Evolutionary conservation across 2,329 filamentous ascomycete species (phyloP).

Genomic region (Aspergillus costaricaensis): DNA sequence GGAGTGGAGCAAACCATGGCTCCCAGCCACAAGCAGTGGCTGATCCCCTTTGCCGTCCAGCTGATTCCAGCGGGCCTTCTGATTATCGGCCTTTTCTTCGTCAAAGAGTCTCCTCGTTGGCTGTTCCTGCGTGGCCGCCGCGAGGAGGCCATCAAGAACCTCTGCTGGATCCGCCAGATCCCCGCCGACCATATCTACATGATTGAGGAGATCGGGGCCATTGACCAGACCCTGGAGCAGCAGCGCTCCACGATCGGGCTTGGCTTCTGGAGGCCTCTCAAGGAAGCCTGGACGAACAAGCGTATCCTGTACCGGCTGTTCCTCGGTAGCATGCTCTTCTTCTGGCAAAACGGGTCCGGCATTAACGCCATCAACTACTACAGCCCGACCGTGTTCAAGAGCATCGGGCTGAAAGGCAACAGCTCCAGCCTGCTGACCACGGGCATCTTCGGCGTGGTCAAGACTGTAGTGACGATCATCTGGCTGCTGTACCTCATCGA

Average conservation of each 20-base stretch:
- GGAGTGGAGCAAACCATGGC: constrained; percentile 51
- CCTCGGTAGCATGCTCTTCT: constrained; percentile 71
- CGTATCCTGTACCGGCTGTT: constrained; percentile 71
- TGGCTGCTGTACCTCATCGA: constrained; percentile 72
- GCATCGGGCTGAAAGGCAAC: constrained; percentile 62
- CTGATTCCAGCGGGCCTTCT: constrained; percentile 45
- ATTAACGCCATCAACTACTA: constrained; percentile 83
- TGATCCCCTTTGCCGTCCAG: constrained; percentile 47
- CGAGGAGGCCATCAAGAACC: constrained; percentile 62
- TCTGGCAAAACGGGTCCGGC: constrained; percentile 75
- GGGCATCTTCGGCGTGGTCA: constrained; percentile 75
- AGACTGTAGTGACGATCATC: constrained; percentile 67
- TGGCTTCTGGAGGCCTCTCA: constrained; percentile 75
- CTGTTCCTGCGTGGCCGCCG: constrained; percentile 67
- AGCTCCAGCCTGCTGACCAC: constrained; percentile 66
- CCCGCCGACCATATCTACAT: constrained; percentile 60
- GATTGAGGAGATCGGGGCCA: constrained; percentile 69
- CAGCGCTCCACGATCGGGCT: constrained; percentile 64
- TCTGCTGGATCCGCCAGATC: constrained; percentile 50
- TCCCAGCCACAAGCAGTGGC: constrained; percentile 41
- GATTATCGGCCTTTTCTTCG: constrained; percentile 60
- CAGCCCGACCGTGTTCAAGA: constrained; percentile 67
- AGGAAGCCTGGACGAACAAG: constrained; percentile 54
- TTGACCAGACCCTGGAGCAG: constrained; percentile 69
- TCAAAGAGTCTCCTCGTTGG: constrained; percentile 69